Evolutionary conservation across 441 rosid species (phyloP).

Genomic region (Hura crepitans): DNA sequence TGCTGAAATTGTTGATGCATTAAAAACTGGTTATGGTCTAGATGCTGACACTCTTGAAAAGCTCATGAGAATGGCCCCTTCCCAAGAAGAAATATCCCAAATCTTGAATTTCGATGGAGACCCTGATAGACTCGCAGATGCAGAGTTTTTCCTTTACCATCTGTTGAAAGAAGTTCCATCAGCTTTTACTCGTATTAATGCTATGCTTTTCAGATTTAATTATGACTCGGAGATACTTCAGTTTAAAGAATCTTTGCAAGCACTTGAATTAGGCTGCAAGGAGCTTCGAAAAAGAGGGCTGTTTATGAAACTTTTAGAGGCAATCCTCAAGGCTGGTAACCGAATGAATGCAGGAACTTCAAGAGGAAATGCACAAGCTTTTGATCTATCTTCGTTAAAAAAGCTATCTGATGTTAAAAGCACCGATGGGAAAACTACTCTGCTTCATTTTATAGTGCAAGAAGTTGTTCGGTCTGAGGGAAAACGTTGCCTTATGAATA

Average conservation of each 20-base stretch:
- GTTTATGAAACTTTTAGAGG: slow-evolving; percentile 84
- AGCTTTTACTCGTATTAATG: slow-evolving; percentile 57
- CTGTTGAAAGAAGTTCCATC: slow-evolving; percentile 69
- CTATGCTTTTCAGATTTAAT: slow-evolving; percentile 65
- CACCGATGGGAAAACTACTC: slow-evolving; percentile 67
- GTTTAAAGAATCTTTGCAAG: slow-evolving; percentile 45
- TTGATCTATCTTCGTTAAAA: slow-evolving; percentile 58
- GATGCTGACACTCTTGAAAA: slow-evolving; percentile 66
- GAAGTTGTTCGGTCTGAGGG: slow-evolving; percentile 81
- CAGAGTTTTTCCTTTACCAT: slow-evolving; percentile 68
- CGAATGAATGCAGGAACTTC: slow-evolving; percentile 93
- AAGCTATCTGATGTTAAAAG: slow-evolving; percentile 88
- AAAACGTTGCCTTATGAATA: slow-evolving; percentile 50
- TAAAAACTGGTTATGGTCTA: slow-evolving; percentile 55
- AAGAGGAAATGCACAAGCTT: slow-evolving; percentile 91
- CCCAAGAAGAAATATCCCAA: slow-evolving; percentile 58
- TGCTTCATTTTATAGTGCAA: slow-evolving; percentile 85
- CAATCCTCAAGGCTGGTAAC: slow-evolving; percentile 88
- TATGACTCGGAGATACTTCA: slow-evolving; percentile 55
- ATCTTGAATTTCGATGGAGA: slow-evolving; percentile 61
- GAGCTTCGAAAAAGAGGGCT: slow-evolving; percentile 75
- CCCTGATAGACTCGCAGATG: slow-evolving; percentile 52
- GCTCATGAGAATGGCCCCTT: slow-evolving; percentile 62
- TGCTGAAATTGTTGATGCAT: slow-evolving; percentile 47
- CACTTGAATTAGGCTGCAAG: slow-evolving; percentile 56